A percentile compares a stretch with the other conserved stretches of the same genome.
Conservation (phyloP, 108 stramenopile species). For the Parmales sp. region DNA sequence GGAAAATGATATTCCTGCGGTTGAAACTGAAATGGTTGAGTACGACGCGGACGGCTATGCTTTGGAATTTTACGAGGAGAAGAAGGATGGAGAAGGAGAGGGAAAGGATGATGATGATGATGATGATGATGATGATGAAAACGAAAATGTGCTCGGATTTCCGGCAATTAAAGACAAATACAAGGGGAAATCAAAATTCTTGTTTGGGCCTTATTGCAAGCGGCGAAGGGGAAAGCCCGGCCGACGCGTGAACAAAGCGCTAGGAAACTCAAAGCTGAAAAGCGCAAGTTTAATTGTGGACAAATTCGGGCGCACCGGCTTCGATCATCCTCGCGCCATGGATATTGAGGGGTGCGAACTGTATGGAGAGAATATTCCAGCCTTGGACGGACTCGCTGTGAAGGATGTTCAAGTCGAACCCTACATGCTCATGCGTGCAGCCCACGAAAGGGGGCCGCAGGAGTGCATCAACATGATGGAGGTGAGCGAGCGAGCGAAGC, state of each 20-base stretch:
- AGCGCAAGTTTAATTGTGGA: background rate
- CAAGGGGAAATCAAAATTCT: background rate
- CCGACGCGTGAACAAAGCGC: background rate
- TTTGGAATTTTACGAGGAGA: background rate
- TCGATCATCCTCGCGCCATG: background rate
- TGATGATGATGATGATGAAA: background rate
- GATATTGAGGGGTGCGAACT: background rate
- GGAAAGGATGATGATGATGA: background rate
- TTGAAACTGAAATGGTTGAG: background rate
- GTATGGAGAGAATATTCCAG: background rate
- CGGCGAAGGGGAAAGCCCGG: background rate
- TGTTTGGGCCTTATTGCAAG: background rate
- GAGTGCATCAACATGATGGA: background rate
- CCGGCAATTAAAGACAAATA: background rate
- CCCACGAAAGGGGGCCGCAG: background rate
- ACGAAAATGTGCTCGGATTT: background rate
- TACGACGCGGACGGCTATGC: background rate
- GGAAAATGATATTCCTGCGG: background rate
- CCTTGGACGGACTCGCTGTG: background rate
- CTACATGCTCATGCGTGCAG: background rate
- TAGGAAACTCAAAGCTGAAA: background rate
- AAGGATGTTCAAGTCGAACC: background rate
- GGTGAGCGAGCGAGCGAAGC: too few relatives aligned
- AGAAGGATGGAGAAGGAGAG: background rate
- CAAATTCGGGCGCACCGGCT: background rate